These are phyloP conservation scores for Populus hybrid DNA, from an alignment of 441 rosid species.

Conservation along the genomic window DNA sequence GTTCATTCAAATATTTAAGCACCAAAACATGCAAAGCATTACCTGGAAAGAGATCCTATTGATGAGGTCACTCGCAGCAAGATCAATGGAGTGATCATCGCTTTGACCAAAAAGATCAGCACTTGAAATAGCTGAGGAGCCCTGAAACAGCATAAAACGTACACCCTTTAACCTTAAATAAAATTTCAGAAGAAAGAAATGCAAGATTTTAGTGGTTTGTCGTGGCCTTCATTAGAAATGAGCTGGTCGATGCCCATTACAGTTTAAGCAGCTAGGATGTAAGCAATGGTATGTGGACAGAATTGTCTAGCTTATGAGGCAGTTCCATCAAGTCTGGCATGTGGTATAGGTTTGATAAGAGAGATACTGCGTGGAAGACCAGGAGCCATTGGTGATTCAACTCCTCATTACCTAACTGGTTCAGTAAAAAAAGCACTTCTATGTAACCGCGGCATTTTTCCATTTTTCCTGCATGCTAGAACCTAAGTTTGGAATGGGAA, in stretches of 20 bases:
- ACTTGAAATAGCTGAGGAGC: slow-evolving; percentile 88
- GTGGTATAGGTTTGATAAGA: background rate
- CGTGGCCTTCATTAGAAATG: background rate
- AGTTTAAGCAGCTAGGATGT: background rate
- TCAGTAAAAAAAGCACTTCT: background rate
- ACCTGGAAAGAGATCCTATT: slow-evolving; percentile 95
- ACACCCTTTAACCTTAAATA: background rate
- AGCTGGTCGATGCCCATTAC: background rate
- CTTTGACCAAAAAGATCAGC: slow-evolving; percentile 82
- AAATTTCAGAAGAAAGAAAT: background rate
- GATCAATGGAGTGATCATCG: slow-evolving; percentile 53
- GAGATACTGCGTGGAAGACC: background rate
- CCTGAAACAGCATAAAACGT: slow-evolving; percentile 31
- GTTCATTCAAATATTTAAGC: background rate
- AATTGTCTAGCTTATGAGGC: background rate
- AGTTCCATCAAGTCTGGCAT: background rate
- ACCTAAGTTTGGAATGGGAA: background rate
- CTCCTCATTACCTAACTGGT: background rate
- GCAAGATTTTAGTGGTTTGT: background rate
- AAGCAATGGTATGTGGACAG: background rate
- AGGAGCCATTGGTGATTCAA: background rate
- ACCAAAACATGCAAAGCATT: slow-evolving; percentile 6
- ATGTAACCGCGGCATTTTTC: background rate
- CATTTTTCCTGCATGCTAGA: background rate
- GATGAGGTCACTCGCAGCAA: slow-evolving; percentile 84